These are phyloP conservation scores for Rhynchospora pubera DNA, from an alignment of 176 grass and related monocot species.

Conservation along the genomic window DNA sequence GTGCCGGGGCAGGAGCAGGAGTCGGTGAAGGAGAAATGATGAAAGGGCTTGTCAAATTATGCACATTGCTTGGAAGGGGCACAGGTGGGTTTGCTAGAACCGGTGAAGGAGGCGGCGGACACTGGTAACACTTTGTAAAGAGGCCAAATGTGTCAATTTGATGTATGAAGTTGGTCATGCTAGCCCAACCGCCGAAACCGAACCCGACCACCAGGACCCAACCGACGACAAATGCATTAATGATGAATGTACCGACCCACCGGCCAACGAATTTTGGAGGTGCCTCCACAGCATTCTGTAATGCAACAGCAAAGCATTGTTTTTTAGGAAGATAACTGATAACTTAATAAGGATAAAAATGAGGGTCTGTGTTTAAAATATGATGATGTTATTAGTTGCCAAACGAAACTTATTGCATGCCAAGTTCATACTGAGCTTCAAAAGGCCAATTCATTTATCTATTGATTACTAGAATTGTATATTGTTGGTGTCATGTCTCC, in stretches of 20 bases:
- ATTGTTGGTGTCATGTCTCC: neutral
- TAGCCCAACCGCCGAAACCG: constrained; percentile 96
- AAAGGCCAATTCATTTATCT: neutral
- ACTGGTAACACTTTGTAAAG: constrained; percentile 99
- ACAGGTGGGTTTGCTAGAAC: constrained; percentile 16
- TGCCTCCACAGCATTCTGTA: constrained; percentile 74
- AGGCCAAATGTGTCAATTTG: constrained; percentile 93
- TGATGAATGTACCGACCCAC: constrained; percentile 73
- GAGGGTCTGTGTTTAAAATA: neutral
- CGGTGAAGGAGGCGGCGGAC: constrained; percentile 33
- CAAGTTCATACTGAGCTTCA: neutral
- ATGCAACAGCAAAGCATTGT: neutral
- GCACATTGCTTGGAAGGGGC: constrained; percentile 6
- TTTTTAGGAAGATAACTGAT: neutral
- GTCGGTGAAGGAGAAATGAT: constrained; percentile 8
- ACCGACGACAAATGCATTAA: constrained; percentile 80
- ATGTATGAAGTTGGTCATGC: constrained; percentile 91
- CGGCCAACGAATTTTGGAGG: constrained; percentile 71
- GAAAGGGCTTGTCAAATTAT: constrained; percentile 19
- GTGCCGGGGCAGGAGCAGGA: constrained; percentile 30
- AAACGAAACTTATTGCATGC: neutral
- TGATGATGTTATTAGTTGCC: neutral
- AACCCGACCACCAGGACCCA: constrained; percentile 99
- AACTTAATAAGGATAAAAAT: neutral
- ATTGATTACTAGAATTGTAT: neutral